These are phyloP conservation scores for Teratosphaeria nubilosa DNA, from an alignment of 2,329 filamentous ascomycete genomes.

Conservation along the genomic window DNA sequence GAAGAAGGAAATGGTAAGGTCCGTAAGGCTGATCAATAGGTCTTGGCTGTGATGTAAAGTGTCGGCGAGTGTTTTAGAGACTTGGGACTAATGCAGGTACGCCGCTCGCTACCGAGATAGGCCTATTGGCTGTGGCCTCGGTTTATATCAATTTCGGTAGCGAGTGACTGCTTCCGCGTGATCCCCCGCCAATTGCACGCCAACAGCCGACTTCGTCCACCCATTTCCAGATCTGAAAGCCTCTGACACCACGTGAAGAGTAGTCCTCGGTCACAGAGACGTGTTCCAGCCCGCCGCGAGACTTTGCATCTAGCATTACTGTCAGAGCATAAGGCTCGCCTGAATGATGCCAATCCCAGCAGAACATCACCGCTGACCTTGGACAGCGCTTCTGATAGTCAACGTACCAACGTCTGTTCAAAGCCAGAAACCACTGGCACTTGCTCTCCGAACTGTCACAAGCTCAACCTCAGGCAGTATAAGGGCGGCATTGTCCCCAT, in stretches of 20 bases:
- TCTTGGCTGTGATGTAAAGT: not conserved
- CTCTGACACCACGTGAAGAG: no score
- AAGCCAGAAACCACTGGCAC: not conserved
- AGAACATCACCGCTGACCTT: not conserved
- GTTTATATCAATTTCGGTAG: not conserved
- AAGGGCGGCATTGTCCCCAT: not conserved
- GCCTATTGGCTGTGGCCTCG: not conserved
- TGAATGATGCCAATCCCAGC: not conserved
- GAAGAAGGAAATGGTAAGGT: not conserved
- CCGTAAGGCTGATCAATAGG: not conserved
- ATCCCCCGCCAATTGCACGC: not conserved
- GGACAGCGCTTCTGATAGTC: not conserved
- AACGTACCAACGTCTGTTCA: not conserved
- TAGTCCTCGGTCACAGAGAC: no score
- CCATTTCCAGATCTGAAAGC: no score
- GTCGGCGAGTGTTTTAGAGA: not conserved
- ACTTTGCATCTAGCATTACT: not conserved
- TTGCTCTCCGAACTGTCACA: not conserved
- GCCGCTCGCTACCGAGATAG: not conserved
- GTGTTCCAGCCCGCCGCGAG: not conserved
- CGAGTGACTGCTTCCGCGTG: not conserved
- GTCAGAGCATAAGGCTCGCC: not conserved
- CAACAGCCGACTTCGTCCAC: no score
- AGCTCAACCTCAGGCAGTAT: not conserved
- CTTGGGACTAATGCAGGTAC: not conserved